A percentile compares a stretch with the other conserved stretches of the same genome.
These are phyloP conservation scores for Beta lomatogona DNA, from an alignment of 179 eudicot genomes.

Conservation along the genomic window DNA sequence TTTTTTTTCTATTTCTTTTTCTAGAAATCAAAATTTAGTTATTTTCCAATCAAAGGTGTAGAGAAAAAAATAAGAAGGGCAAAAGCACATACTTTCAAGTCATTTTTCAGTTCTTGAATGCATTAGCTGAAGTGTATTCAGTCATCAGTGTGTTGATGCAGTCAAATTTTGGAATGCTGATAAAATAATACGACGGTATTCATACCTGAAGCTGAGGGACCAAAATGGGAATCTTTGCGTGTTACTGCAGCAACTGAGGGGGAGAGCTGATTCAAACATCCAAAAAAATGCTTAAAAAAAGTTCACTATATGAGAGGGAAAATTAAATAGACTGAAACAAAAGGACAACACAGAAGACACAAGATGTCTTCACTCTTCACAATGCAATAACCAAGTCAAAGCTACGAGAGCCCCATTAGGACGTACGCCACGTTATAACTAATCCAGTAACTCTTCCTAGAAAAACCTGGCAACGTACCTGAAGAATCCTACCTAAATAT, in stretches of 20 bases:
- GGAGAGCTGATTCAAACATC: conserved; percentile 44
- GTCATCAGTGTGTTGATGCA: background rate
- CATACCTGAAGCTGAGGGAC: conserved; percentile 57
- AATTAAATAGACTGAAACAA: background rate
- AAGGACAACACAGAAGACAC: background rate
- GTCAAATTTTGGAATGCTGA: background rate
- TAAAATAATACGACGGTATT: background rate
- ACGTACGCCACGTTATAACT: background rate
- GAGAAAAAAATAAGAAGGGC: background rate
- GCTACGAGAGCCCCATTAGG: background rate
- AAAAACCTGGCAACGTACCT: background rate
- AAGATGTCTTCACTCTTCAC: background rate
- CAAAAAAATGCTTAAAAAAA: background rate
- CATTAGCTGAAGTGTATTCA: background rate
- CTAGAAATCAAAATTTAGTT: background rate
- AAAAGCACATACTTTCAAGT: background rate
- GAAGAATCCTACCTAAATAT: background rate
- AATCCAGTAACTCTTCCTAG: background rate
- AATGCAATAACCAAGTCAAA: background rate
- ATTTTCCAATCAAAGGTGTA: conserved; percentile 2
- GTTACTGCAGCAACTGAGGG: conserved; percentile 36
- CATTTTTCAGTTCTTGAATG: background rate
- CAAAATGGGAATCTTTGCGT: conserved; percentile 38
- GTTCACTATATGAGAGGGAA: background rate
- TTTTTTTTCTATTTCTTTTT: background rate